phyloP scores from a whole-genome alignment of 306 rosid genomes.

The Clitoria ternatea region DNA sequence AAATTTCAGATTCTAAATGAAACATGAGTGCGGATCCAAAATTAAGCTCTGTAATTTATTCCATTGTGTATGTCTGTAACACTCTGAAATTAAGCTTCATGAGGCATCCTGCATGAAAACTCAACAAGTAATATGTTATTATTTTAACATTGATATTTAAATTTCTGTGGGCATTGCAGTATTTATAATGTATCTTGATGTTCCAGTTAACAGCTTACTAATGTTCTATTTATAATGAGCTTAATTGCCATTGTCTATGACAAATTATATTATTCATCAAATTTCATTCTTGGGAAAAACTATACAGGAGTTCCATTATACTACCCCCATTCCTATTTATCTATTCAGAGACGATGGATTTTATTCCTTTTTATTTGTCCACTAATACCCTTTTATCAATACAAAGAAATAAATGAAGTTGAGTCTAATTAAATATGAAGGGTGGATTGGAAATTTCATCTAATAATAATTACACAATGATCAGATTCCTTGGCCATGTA shows the following conservation, averaged over 20 bases:
- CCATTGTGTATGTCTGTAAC: too few species aligned
- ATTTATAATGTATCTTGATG: not conserved
- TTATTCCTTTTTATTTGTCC: too few species aligned
- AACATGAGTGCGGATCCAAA: constrained; percentile 4
- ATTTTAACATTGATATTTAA: not conserved
- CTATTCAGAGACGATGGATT: too few species aligned
- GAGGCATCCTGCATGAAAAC: not conserved
- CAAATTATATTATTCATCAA: not conserved
- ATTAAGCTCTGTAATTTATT: not conserved
- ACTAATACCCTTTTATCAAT: too few species aligned
- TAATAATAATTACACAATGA: too few species aligned
- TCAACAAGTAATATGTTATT: not conserved
- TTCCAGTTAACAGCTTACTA: not conserved
- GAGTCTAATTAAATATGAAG: too few species aligned
- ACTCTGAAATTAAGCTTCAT: not conserved
- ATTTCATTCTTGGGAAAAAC: not conserved
- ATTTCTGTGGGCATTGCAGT: not conserved
- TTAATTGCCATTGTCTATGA: not conserved
- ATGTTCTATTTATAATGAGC: not conserved
- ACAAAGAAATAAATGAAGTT: too few species aligned
- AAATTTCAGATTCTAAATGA: constrained; percentile 7
- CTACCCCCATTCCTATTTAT: too few species aligned
- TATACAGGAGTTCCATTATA: not conserved
- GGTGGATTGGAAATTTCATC: too few species aligned
- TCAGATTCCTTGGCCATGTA: too few species aligned